Evolutionary conservation across 2,329 filamentous ascomycete species (phyloP).

Genomic region (Apiospora marii): DNA sequence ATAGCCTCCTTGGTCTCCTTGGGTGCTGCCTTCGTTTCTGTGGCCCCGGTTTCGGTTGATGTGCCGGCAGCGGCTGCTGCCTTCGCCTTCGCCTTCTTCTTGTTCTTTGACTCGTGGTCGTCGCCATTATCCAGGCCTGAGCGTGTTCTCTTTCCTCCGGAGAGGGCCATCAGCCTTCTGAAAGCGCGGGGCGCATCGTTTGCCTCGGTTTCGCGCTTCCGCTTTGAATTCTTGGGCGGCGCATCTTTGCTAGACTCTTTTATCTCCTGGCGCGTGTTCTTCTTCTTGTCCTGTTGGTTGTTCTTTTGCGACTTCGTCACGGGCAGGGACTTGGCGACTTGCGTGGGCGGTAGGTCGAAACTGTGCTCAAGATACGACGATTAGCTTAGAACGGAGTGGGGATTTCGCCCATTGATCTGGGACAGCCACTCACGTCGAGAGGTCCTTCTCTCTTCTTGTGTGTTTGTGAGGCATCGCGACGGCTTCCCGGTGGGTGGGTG

Average conservation of each 20-base stretch:
- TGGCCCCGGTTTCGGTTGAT: constrained; percentile 29
- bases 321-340: constrained; percentile 60
- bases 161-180: constrained; percentile 80
- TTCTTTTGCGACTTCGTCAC: constrained; percentile 41
- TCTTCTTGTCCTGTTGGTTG: constrained; percentile 36
- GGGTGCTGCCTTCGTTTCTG: constrained; percentile 52
- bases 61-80: constrained; percentile 33
- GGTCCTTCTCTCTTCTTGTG: constrained; percentile 69
- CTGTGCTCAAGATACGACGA: constrained; percentile 39
- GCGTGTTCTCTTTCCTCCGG: constrained; percentile 65
- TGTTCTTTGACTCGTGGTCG: constrained; percentile 40
- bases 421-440: constrained; percentile 55
- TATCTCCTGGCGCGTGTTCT: constrained; percentile 44
- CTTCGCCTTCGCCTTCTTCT: constrained; percentile 41
- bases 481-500: background rate
- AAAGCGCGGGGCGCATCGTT: constrained; percentile 92
- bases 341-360: constrained; percentile 58
- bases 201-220: constrained; percentile 53
- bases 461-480: constrained; percentile 85
- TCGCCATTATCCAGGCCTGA: constrained; percentile 77
- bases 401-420: background rate
- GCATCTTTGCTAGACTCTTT: constrained; percentile 38
- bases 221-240: constrained; percentile 49
- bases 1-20: constrained; percentile 47
- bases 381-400: background rate